Evolutionary conservation across 257 asterid genomes (phyloP).

Genomic region (Scutellaria galericulata): DNA sequence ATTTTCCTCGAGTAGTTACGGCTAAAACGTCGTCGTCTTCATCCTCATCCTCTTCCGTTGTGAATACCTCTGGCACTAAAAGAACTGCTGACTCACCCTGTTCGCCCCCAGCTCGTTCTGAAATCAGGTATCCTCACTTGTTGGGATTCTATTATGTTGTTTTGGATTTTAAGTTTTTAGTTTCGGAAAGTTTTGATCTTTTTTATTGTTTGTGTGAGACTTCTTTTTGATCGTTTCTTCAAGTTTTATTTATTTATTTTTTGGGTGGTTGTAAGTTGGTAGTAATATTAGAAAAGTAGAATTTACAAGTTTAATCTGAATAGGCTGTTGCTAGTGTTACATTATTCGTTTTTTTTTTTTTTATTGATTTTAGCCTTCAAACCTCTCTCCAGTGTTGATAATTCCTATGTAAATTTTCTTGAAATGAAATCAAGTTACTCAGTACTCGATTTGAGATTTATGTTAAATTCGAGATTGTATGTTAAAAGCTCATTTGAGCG

Average conservation of each 20-base stretch:
- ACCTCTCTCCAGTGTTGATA: too few relatives aligned
- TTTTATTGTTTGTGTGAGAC: too few relatives aligned
- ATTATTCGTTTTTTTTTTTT: neutral
- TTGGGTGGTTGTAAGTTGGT: neutral
- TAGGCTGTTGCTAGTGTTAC: slow-evolving; percentile 22
- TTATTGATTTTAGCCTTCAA: too few relatives aligned
- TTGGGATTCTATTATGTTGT: neutral
- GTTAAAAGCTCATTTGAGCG: too few relatives aligned
- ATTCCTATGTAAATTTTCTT: neutral
- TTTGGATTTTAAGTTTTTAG: neutral
- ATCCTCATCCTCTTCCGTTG: slow-evolving; percentile 53
- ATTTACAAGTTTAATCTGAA: slow-evolving; percentile 4
- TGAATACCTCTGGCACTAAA: slow-evolving; percentile 58
- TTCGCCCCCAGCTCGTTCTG: slow-evolving; percentile 76
- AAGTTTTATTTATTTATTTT: neutral
- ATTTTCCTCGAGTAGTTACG: slow-evolving; percentile 32
- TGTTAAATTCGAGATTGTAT: too few relatives aligned
- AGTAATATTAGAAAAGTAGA: neutral
- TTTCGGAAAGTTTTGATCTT: neutral
- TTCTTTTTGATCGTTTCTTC: neutral
- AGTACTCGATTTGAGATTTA: neutral
- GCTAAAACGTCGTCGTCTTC: slow-evolving; percentile 46
- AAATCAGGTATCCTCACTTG: slow-evolving; percentile 46
- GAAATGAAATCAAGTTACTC: too few relatives aligned
- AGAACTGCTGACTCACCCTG: slow-evolving; percentile 76